phyloP scores from a whole-genome alignment of 1,284 basidiomycete genomes.

The Cryptococcus sp. region DNA sequence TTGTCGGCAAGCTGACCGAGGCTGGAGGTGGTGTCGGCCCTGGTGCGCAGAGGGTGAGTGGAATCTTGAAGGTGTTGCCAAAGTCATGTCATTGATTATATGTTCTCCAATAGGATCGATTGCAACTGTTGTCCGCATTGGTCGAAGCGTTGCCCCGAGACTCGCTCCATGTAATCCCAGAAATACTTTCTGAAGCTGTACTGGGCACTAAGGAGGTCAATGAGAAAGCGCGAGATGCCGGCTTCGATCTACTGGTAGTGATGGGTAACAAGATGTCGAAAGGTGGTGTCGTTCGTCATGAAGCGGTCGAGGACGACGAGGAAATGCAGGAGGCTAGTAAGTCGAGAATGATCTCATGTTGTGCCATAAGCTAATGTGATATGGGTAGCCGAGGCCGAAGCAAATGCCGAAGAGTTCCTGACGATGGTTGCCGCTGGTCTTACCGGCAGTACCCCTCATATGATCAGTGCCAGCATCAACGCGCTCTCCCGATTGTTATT shows the following conservation, averaged over 20 bases:
- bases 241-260: constrained; percentile 85
- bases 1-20: constrained; percentile 63
- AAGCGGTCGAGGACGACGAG: constrained; percentile 68
- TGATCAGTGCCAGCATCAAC: constrained; percentile 97
- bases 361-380: too few relatives aligned
- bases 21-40: constrained; percentile 67
- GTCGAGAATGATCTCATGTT: too few relatives aligned
- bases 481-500: constrained; percentile 91
- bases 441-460: constrained; percentile 90
- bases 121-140: constrained; percentile 73
- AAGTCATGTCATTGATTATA: neutral
- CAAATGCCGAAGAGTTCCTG: constrained; percentile 87
- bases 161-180: constrained; percentile 80
- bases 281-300: constrained; percentile 77
- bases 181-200: constrained; percentile 90
- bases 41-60: constrained; percentile 79
- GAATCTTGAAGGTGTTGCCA: neutral
- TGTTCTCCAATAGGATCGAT: constrained; percentile 65
- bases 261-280: constrained; percentile 92
- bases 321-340: constrained; percentile 64
- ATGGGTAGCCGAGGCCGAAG: constrained; percentile 58
- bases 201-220: constrained; percentile 98
- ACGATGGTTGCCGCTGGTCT: constrained; percentile 97
- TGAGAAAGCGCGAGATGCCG: constrained; percentile 82
- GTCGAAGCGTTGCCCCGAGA: constrained; percentile 69